phyloP scores from a whole-genome alignment of 768 basidiomycete species.

The Tephrocybe sp. region DNA sequence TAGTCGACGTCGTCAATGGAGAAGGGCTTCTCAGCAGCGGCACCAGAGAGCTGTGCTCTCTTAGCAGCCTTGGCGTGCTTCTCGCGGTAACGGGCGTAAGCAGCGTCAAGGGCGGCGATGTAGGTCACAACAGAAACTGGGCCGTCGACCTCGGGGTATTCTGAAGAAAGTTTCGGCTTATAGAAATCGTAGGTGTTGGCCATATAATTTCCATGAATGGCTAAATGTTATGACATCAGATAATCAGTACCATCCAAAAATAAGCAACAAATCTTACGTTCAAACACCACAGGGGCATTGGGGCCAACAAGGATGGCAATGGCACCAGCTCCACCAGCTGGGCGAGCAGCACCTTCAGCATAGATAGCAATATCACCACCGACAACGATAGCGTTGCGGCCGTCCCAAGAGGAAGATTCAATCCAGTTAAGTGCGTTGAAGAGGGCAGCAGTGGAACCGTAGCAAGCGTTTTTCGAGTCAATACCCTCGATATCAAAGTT shows the following conservation, averaged over 20 bases:
- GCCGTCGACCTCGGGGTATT: conserved; percentile 96
- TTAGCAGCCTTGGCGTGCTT: conserved; percentile 73
- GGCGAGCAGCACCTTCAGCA: conserved; percentile 91
- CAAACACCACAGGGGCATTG: conserved; percentile 90
- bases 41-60: conserved; percentile 33
- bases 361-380: conserved; percentile 98
- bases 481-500: conserved; percentile 99
- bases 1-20: conserved; percentile 87
- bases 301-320: conserved; percentile 95
- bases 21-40: conserved; percentile 50
- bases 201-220: conserved; percentile 96
- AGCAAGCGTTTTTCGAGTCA: conserved; percentile 99
- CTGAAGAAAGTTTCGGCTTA: conserved; percentile 94
- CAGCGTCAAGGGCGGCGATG: conserved; percentile 87
- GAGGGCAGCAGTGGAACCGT: conserved; percentile 96
- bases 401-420: conserved; percentile 95
- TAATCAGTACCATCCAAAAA: conserved; percentile 7
- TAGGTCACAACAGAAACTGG: conserved; percentile 96
- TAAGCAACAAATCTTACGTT: conserved; percentile 62
- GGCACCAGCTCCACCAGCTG: conserved; percentile 96
- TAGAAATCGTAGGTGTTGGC: conserved; percentile 98
- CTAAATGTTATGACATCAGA: conserved; percentile 37
- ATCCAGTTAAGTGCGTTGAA: conserved; percentile 99
- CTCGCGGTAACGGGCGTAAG: conserved; percentile 81
- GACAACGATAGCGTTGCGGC: conserved; percentile 95